Percentiles rank a stretch among this genome's conserved stretches.
Evolutionary conservation across 805 yeast species (phyloP).

Genomic region (Schwanniomyces polymorphus): DNA sequence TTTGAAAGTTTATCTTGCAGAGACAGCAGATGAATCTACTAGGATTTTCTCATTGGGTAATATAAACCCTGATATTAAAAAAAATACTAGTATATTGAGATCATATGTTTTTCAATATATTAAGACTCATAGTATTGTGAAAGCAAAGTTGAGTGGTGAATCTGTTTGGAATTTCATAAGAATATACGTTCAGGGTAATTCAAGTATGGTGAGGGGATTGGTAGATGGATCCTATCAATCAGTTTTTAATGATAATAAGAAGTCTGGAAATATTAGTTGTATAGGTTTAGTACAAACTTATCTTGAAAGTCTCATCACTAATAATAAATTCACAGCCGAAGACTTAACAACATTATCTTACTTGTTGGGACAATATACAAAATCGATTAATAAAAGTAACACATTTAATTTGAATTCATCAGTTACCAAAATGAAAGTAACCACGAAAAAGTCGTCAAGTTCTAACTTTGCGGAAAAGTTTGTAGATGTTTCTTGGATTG

Average conservation of each 20-base stretch:
- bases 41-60: constrained; percentile 69
- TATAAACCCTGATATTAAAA: constrained; percentile 64
- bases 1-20: constrained; percentile 56
- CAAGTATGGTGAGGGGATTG: constrained; percentile 47
- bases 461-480: constrained; percentile 53
- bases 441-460: constrained; percentile 21
- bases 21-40: constrained; percentile 60
- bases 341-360: constrained; percentile 48
- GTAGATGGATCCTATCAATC: constrained; percentile 56
- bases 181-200: constrained; percentile 49
- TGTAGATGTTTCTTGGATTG: constrained; percentile 58
- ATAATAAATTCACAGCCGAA: constrained; percentile 43
- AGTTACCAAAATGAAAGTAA: constrained; percentile 11
- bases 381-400: constrained; percentile 12
- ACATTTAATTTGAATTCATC: constrained; percentile 8
- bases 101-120: constrained; percentile 51
- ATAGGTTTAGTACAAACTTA: constrained; percentile 51
- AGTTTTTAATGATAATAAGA: constrained; percentile 45
- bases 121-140: constrained; percentile 52
- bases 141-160: constrained; percentile 58
- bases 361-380: constrained; percentile 45
- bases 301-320: constrained; percentile 46
- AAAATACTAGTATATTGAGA: constrained; percentile 50
- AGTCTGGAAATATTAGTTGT: constrained; percentile 49
- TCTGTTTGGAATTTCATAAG: constrained; percentile 64